phyloP scores from a whole-genome alignment of 179 eudicot genomes.

The Silene vulgaris region DNA sequence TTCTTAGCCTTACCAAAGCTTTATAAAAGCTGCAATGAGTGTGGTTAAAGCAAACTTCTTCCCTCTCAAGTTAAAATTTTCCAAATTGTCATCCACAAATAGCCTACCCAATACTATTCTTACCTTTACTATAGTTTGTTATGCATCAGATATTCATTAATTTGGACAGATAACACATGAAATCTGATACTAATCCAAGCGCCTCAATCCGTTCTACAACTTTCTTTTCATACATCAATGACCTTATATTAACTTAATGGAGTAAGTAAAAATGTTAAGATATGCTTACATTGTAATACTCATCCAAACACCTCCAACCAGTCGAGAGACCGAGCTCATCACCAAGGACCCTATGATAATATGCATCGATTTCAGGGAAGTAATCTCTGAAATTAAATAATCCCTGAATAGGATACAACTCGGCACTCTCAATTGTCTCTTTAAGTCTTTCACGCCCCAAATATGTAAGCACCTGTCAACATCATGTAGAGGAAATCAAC shows the following conservation, averaged over 20 bases:
- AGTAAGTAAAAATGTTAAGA: background rate
- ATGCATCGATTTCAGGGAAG: conserved; percentile 69
- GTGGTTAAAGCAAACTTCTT: background rate
- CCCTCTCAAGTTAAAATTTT: background rate
- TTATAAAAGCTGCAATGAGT: too few species aligned
- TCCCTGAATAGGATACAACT: conserved; percentile 80
- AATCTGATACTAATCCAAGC: too few species aligned
- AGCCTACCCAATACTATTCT: background rate
- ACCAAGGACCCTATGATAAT: conserved; percentile 66
- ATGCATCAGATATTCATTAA: background rate
- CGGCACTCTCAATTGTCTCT: conserved; percentile 70
- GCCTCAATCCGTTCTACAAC: background rate
- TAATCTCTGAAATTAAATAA: conserved; percentile 65
- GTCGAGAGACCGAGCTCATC: conserved; percentile 78
- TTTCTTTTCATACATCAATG: background rate
- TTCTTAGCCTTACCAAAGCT: too few species aligned
- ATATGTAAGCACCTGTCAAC: conserved; percentile 63
- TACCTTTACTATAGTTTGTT: background rate
- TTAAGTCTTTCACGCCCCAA: conserved; percentile 64
- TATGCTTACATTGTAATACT: conserved; percentile 67
- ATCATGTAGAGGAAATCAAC: conserved; percentile 22
- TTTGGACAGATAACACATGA: background rate
- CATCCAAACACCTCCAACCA: conserved; percentile 78
- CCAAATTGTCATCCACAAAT: background rate
- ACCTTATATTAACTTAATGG: background rate